Evolutionary conservation across 2,329 filamentous ascomycete species (phyloP).

Genomic region (Talaromyces sp.): DNA sequence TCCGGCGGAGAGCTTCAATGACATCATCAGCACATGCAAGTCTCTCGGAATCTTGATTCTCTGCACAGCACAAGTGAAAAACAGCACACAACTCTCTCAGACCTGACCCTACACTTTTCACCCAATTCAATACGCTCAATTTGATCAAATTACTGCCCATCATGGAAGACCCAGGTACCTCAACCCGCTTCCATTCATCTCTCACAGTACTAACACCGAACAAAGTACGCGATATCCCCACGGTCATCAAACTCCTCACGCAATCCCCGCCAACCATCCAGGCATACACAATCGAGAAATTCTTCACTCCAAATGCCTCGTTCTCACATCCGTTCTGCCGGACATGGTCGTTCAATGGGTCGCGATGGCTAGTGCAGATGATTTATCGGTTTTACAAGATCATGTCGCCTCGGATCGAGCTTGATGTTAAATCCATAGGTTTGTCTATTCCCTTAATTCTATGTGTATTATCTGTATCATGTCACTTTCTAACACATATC

Average conservation of each 20-base stretch:
- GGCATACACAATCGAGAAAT: conserved; percentile 58
- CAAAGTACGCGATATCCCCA: conserved; percentile 53
- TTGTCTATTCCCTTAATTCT: conserved; percentile 13
- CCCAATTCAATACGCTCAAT: not conserved
- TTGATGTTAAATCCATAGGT: conserved; percentile 60
- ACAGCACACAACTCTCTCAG: not conserved
- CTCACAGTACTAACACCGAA: not conserved
- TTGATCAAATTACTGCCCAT: not conserved
- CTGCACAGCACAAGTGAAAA: not conserved
- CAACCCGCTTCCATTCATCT: not conserved
- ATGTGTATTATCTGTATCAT: not conserved
- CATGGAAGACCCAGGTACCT: conserved; percentile 6
- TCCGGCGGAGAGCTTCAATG: not conserved
- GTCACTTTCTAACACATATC: not conserved
- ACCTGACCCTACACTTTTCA: not conserved
- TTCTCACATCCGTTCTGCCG: conserved; percentile 76
- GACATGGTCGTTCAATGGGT: conserved; percentile 56
- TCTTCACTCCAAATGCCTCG: conserved; percentile 65
- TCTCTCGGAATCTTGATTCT: not conserved
- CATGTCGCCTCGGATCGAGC: conserved; percentile 65
- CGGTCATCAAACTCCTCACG: conserved; percentile 62
- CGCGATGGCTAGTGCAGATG: conserved; percentile 58
- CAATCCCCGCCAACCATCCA: conserved; percentile 63
- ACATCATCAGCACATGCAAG: not conserved
- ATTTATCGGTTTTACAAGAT: conserved; percentile 84